These are phyloP conservation scores for Martiniozyma asiatica DNA, from an alignment of 1,139 yeast genomes.

Conservation along the genomic window DNA sequence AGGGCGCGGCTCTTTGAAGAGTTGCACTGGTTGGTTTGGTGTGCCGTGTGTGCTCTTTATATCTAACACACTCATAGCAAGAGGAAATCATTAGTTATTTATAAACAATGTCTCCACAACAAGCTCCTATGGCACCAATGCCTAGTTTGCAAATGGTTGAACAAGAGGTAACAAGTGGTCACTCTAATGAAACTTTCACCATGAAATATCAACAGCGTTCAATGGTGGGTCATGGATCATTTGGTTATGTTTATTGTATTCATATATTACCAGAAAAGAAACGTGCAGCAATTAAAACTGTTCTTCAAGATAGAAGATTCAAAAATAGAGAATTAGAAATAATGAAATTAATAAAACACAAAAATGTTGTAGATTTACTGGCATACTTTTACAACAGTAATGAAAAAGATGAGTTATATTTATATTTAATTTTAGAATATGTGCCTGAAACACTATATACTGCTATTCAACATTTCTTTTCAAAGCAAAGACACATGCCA, in stretches of 20 bases:
- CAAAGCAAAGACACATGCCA: constrained; percentile 77
- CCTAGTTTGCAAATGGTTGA: no score
- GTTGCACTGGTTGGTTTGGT: no score
- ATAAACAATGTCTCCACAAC: no score
- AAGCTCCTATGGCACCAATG: no score
- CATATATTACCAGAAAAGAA: constrained; percentile 64
- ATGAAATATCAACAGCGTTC: constrained; percentile 55
- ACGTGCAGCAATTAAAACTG: constrained; percentile 85
- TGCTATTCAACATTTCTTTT: constrained; percentile 72
- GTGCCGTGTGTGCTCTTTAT: no score
- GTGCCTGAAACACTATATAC: constrained; percentile 92
- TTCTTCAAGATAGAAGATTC: constrained; percentile 87
- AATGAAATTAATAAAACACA: constrained; percentile 76
- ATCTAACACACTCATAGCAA: no score
- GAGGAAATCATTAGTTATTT: no score
- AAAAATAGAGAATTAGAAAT: constrained; percentile 94
- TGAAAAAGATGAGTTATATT: constrained; percentile 55
- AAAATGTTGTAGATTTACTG: constrained; percentile 77
- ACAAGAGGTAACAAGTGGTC: no score
- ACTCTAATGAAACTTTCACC: no score
- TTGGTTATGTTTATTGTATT: constrained; percentile 92
- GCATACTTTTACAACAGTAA: constrained; percentile 72
- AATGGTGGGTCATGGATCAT: constrained; percentile 95
- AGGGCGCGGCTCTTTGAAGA: no score
- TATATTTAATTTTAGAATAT: constrained; percentile 80